Conservation (phyloP, 1,284 basidiomycete genomes). For the Chiua sp. region DNA sequence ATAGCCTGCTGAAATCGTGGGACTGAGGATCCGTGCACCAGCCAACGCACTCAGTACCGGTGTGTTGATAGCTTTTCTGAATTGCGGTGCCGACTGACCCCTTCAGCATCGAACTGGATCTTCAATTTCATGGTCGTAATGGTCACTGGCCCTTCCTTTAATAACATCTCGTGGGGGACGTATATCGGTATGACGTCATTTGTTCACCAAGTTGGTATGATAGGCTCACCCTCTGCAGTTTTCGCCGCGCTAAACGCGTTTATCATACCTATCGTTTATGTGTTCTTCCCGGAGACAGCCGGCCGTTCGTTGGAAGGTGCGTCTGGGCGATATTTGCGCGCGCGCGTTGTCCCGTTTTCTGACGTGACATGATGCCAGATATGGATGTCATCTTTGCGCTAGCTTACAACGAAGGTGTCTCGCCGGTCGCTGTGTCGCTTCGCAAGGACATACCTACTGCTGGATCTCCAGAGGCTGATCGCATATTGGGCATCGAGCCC, state of each 20-base stretch:
- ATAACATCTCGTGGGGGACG: conserved; percentile 64
- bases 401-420: conserved; percentile 60
- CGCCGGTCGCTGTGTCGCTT: conserved; percentile 59
- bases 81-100: not conserved
- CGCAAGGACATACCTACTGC: conserved; percentile 60
- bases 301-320: conserved; percentile 63
- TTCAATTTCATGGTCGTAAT: conserved; percentile 73
- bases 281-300: conserved; percentile 75
- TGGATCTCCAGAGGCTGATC: conserved; percentile 59
- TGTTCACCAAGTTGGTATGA: not conserved
- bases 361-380: conserved; percentile 40
- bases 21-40: conserved; percentile 64
- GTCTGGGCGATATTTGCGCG: conserved; percentile 1
- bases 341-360: not conserved
- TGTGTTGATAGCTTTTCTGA: conserved; percentile 19
- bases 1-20: conserved; percentile 70
- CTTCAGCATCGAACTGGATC: conserved; percentile 58
- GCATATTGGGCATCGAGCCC: conserved; percentile 48
- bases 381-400: conserved; percentile 70
- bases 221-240: conserved; percentile 39
- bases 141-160: conserved; percentile 69
- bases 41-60: conserved; percentile 68
- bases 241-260: conserved; percentile 66
- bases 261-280: conserved; percentile 63
- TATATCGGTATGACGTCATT: conserved; percentile 56